phyloP scores from a whole-genome alignment of 2,329 filamentous ascomycete genomes.

The Macrophomina phaseolina region DNA sequence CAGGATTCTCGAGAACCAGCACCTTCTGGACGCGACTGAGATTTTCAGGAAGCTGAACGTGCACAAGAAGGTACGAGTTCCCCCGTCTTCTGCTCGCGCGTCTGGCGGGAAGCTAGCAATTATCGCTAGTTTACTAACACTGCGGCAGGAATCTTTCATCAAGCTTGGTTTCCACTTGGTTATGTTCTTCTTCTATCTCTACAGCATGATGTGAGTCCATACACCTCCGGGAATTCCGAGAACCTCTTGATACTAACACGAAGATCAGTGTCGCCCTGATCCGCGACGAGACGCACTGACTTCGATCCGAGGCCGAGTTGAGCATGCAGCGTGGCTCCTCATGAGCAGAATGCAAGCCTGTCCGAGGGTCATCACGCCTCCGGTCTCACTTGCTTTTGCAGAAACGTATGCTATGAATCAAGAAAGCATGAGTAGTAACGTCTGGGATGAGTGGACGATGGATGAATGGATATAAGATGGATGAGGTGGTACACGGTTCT shows the following conservation, averaged over 20 bases:
- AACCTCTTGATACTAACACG: constrained; percentile 31
- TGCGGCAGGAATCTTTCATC: constrained; percentile 89
- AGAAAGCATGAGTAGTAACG: constrained; percentile 21
- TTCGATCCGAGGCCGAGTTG: constrained; percentile 38
- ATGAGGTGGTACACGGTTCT: constrained; percentile 3
- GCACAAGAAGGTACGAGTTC: constrained; percentile 83
- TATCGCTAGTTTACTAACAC: neutral
- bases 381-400: neutral
- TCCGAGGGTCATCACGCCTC: neutral
- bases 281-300: constrained; percentile 87
- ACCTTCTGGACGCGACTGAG: constrained; percentile 95
- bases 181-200: constrained; percentile 99
- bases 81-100: neutral
- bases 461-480: constrained; percentile 15
- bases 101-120: neutral
- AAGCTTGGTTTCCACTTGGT: constrained; percentile 98
- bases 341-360: constrained; percentile 11
- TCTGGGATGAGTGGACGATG: constrained; percentile 17
- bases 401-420: constrained; percentile 20
- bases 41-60: constrained; percentile 99
- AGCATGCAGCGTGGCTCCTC: constrained; percentile 40
- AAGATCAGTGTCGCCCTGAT: constrained; percentile 76
- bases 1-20: constrained; percentile 96
- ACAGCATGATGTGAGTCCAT: constrained; percentile 80
- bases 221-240: neutral